A percentile compares a stretch with the other conserved stretches of the same genome.
Evolutionary conservation across 495 filamentous ascomycete species (phyloP).

Genomic region (Neurospora discreta): DNA sequence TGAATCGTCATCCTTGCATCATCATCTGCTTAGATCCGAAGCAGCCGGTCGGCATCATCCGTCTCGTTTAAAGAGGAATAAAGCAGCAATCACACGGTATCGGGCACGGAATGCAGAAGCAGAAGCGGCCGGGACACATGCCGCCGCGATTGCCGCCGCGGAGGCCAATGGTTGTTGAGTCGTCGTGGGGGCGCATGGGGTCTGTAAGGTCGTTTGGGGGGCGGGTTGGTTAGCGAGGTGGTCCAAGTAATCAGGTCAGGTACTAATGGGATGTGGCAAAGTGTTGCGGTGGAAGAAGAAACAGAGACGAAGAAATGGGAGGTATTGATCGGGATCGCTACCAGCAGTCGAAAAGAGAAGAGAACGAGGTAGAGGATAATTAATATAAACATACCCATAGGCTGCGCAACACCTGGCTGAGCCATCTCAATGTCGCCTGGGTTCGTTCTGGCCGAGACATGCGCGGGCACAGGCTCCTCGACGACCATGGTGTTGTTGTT

Average conservation of each 20-base stretch:
- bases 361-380: too few species aligned
- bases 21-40: background rate
- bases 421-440: slow-evolving; percentile 12
- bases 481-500: background rate
- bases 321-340: too few species aligned
- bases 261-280: too few species aligned
- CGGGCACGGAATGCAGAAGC: slow-evolving; percentile 35
- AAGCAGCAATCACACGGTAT: slow-evolving; percentile 33
- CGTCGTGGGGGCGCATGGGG: slow-evolving; percentile 28
- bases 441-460: background rate
- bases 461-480: slow-evolving; percentile 4
- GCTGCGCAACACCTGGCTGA: slow-evolving; percentile 20
- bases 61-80: slow-evolving; percentile 8
- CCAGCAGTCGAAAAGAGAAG: too few species aligned
- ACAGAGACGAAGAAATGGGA: too few species aligned
- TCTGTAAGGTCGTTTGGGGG: slow-evolving; percentile 15
- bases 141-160: slow-evolving; percentile 27
- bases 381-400: slow-evolving; percentile 21
- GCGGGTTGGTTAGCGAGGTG: background rate
- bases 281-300: too few species aligned
- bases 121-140: slow-evolving; percentile 31
- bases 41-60: background rate
- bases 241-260: too few species aligned
- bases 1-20: background rate
- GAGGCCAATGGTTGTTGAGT: slow-evolving; percentile 19